A percentile compares a stretch with the other conserved stretches of the same genome.
These are phyloP conservation scores for Diaporthe citrichinensis DNA, from an alignment of 2,329 filamentous ascomycete species.

Conservation along the genomic window DNA sequence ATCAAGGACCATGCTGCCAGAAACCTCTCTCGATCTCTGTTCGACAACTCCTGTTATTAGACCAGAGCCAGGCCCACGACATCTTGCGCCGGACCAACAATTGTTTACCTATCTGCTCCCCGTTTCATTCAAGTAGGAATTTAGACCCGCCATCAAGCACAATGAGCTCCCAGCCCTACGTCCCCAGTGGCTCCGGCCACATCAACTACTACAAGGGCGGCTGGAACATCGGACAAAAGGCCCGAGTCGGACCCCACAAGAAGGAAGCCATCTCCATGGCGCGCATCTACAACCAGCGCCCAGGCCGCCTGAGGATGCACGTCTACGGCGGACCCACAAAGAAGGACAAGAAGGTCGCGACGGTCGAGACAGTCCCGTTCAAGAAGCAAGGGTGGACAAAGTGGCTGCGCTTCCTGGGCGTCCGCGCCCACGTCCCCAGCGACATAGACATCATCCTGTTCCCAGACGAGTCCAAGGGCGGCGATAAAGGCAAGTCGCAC, in stretches of 20 bases:
- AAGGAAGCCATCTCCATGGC: constrained; percentile 25
- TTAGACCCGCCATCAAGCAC: background rate
- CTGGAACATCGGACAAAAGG: constrained; percentile 21
- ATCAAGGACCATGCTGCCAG: fast-evolving
- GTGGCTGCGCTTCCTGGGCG: constrained; percentile 7
- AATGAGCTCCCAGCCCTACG: background rate
- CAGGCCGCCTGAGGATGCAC: constrained; percentile 11
- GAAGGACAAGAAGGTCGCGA: constrained; percentile 18
- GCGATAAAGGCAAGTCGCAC: background rate
- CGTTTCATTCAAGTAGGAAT: background rate
- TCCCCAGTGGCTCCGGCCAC: background rate
- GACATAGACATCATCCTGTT: constrained; percentile 23
- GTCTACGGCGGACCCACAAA: constrained; percentile 7
- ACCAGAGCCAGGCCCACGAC: background rate
- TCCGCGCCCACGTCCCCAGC: background rate
- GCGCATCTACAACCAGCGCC: background rate
- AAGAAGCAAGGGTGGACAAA: constrained; percentile 2
- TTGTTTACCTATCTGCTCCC: too few relatives aligned
- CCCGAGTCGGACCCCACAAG: constrained; percentile 14
- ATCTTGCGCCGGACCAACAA: background rate
- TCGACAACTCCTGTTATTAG: background rate
- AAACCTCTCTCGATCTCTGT: background rate
- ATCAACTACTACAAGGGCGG: constrained; percentile 19
- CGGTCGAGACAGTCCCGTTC: constrained; percentile 16
- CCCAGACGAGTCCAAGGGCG: constrained; percentile 12